phyloP scores from a whole-genome alignment of 2,329 filamentous ascomycete genomes.

The Scopulariopsis brevicaulis region DNA sequence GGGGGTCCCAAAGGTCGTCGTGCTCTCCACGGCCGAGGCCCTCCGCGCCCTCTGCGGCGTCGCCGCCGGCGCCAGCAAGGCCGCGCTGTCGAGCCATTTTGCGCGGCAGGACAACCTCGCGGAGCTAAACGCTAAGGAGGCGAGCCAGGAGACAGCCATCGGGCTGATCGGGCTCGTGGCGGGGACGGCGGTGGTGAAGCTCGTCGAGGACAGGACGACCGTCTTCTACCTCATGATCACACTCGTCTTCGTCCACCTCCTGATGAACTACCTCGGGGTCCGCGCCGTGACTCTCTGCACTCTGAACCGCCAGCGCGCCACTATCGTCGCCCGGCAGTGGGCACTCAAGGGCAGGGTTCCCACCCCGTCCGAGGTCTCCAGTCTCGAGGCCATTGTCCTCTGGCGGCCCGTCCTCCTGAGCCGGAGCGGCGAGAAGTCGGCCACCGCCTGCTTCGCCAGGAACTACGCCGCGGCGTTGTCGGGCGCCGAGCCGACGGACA shows the following conservation, averaged over 20 bases:
- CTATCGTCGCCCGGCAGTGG: conserved; percentile 58
- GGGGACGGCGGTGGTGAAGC: conserved; percentile 70
- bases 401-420: conserved; percentile 22
- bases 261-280: conserved; percentile 80
- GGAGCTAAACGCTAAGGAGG: conserved; percentile 90
- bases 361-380: conserved; percentile 53
- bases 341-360: conserved; percentile 38
- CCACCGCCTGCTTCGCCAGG: conserved; percentile 26
- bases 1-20: conserved; percentile 31
- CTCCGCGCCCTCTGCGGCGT: conserved; percentile 68
- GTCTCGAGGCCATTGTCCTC: conserved; percentile 51
- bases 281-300: conserved; percentile 71
- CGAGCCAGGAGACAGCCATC: conserved; percentile 89
- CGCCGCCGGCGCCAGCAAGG: conserved; percentile 81
- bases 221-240: conserved; percentile 65
- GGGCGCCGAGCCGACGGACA: conserved; percentile 10
- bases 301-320: conserved; percentile 78
- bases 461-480: conserved; percentile 27
- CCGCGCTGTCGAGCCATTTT: conserved; percentile 85
- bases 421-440: conserved; percentile 12
- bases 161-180: conserved; percentile 78
- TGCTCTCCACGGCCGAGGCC: conserved; percentile 37
- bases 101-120: conserved; percentile 77
- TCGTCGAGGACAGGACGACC: conserved; percentile 55
- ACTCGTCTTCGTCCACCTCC: conserved; percentile 66